Percentiles rank a stretch among this genome's conserved stretches.
phyloP scores from a whole-genome alignment of 495 filamentous ascomycete genomes.

The Penicillium flavigenum region DNA sequence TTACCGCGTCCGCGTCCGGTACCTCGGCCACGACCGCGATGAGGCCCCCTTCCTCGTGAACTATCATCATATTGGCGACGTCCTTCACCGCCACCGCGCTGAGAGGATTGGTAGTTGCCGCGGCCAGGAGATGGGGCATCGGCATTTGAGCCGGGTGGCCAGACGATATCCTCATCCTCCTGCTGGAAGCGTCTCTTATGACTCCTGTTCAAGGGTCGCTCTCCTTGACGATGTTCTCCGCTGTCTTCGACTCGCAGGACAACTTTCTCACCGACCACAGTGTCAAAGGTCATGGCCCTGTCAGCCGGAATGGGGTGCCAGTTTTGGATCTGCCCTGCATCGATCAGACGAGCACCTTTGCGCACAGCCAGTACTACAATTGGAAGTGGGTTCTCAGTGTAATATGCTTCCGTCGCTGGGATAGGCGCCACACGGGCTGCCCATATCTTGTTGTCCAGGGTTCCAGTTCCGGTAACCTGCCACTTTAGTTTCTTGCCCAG shows the following conservation, averaged over 20 bases:
- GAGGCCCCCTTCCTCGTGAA: conserved; percentile 39
- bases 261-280: conserved; percentile 81
- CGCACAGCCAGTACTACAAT: conserved; percentile 74
- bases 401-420: conserved; percentile 58
- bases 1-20: conserved; percentile 45
- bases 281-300: conserved; percentile 68
- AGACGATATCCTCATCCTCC: conserved; percentile 36
- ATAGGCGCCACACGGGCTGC: conserved; percentile 76
- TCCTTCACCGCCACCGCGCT: conserved; percentile 24
- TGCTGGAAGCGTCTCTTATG: conserved; percentile 46
- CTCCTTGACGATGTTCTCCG: conserved; percentile 42
- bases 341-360: conserved; percentile 69
- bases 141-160: conserved; percentile 17
- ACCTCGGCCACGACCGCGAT: conserved; percentile 50
- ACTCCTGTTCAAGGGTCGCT: conserved; percentile 51
- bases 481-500: conserved; percentile 78
- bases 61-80: conserved; percentile 32
- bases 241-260: conserved; percentile 72
- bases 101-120: conserved; percentile 21
- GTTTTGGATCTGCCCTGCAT: conserved; percentile 77
- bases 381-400: conserved; percentile 72
- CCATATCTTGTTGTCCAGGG: conserved; percentile 79
- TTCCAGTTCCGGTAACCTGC: conserved; percentile 73
- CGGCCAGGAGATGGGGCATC: conserved; percentile 18
- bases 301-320: conserved; percentile 77